phyloP scores from a whole-genome alignment of 345 rosid genomes.

The Ceriops tagal region DNA sequence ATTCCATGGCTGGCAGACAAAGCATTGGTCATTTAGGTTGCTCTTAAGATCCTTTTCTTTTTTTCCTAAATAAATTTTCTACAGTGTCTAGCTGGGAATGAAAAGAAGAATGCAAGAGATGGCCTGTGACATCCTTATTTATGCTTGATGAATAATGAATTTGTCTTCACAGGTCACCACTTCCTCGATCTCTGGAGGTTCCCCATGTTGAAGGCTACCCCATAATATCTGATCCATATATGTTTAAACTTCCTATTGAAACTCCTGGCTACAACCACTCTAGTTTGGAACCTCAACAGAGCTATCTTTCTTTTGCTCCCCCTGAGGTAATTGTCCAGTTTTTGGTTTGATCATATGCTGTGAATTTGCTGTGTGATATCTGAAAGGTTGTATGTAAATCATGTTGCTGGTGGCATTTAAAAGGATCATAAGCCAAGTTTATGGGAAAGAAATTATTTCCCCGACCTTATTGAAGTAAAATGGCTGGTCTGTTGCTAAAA shows the following conservation, averaged over 20 bases:
- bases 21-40: background rate
- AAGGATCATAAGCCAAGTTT: background rate
- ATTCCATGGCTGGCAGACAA: background rate
- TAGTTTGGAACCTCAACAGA: slow-evolving; percentile 32
- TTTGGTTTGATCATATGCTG: background rate
- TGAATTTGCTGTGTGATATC: background rate
- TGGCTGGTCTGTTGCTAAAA: background rate
- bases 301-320: slow-evolving; percentile 83
- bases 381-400: background rate
- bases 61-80: background rate
- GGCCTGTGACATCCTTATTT: background rate
- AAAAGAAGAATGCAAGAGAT: background rate
- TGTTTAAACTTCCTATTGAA: slow-evolving; percentile 39
- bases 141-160: background rate
- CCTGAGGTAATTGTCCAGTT: slow-evolving; percentile 58
- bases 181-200: slow-evolving; percentile 51
- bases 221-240: slow-evolving; percentile 50
- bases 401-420: background rate
- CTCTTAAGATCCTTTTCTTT: background rate
- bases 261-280: slow-evolving; percentile 40
- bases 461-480: background rate
- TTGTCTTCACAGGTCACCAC: slow-evolving; percentile 48
- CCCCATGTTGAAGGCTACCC: slow-evolving; percentile 70
- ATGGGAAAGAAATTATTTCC: background rate
- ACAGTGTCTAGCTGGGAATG: background rate